Percentiles rank a stretch among this genome's conserved stretches.
phyloP scores from a whole-genome alignment of 2,329 filamentous ascomycete genomes.

The Diaporthe destruens region DNA sequence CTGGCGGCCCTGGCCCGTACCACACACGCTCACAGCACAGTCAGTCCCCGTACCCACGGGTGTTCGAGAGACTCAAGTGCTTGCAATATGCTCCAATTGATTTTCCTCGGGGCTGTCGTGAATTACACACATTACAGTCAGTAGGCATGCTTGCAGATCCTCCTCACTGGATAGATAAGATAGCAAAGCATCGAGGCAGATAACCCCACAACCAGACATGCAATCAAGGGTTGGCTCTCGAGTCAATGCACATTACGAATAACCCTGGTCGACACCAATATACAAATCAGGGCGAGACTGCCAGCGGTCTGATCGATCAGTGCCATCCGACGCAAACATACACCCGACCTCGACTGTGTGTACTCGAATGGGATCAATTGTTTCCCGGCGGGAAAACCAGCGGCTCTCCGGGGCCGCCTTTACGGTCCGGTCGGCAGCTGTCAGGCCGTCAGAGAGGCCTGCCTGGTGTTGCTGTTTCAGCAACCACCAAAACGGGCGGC shows the following conservation, averaged over 20 bases:
- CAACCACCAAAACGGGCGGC: neutral
- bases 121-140: neutral
- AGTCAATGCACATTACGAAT: neutral
- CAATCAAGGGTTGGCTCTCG: conserved; percentile 4
- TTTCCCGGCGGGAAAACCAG: neutral
- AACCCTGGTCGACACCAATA: too few relatives aligned
- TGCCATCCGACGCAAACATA: conserved; percentile 4
- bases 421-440: conserved; percentile 31
- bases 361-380: neutral
- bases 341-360: neutral
- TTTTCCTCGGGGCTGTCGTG: neutral
- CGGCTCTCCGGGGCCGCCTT: neutral
- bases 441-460: neutral
- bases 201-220: conserved; percentile 22
- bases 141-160: neutral
- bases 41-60: neutral
- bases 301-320: neutral
- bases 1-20: neutral
- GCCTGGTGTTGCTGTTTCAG: neutral
- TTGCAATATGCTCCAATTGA: neutral
- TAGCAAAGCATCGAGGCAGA: neutral
- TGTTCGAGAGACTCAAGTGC: neutral
- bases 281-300: neutral
- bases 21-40: neutral
- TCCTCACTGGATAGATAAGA: conserved; percentile 17